Percentiles rank a stretch among this genome's conserved stretches.
These are phyloP conservation scores for Mucor piriformis DNA, from an alignment of 371 early-diverging fungal genomes.

Conservation along the genomic window DNA sequence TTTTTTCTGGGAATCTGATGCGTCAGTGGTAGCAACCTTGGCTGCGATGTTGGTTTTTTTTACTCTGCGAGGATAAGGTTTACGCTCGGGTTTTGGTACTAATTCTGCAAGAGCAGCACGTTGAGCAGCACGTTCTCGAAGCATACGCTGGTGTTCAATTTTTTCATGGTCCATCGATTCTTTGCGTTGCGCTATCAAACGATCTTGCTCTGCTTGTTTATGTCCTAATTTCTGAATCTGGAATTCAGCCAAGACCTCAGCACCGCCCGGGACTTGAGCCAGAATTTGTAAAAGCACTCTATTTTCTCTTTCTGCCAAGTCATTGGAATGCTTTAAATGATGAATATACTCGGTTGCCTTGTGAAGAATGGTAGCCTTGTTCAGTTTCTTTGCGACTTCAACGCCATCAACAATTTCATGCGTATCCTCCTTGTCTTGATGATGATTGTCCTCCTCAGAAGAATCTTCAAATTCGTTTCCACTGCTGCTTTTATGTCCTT, in stretches of 20 bases:
- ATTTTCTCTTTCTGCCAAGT: slow-evolving; percentile 50
- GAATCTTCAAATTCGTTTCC: slow-evolving; percentile 12
- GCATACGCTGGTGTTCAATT: slow-evolving; percentile 23
- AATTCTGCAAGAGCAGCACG: slow-evolving; percentile 33
- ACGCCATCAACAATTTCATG: slow-evolving; percentile 65
- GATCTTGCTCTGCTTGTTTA: slow-evolving; percentile 22
- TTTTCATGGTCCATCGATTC: slow-evolving; percentile 28
- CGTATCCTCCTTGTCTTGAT: slow-evolving; percentile 1
- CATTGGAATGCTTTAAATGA: slow-evolving; percentile 62
- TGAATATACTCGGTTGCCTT: slow-evolving; percentile 87
- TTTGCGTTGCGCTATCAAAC: slow-evolving; percentile 26
- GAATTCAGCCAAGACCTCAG: slow-evolving; percentile 32
- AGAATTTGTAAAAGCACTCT: slow-evolving; percentile 50
- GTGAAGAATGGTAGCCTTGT: slow-evolving; percentile 85
- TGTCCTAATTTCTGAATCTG: slow-evolving; percentile 25
- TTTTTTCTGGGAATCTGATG: neutral
- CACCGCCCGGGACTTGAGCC: slow-evolving; percentile 54
- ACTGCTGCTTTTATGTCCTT: slow-evolving; percentile 6
- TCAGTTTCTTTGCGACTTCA: slow-evolving; percentile 71
- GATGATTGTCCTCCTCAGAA: slow-evolving; percentile 42
- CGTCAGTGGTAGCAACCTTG: neutral
- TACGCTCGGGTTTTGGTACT: slow-evolving; percentile 29
- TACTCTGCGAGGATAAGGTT: slow-evolving; percentile 26
- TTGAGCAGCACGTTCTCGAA: slow-evolving; percentile 36
- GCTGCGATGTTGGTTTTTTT: neutral